A percentile compares a stretch with the other conserved stretches of the same genome.
These are phyloP conservation scores for Asclepias syriaca DNA, from an alignment of 257 asterid species.

Conservation along the genomic window DNA sequence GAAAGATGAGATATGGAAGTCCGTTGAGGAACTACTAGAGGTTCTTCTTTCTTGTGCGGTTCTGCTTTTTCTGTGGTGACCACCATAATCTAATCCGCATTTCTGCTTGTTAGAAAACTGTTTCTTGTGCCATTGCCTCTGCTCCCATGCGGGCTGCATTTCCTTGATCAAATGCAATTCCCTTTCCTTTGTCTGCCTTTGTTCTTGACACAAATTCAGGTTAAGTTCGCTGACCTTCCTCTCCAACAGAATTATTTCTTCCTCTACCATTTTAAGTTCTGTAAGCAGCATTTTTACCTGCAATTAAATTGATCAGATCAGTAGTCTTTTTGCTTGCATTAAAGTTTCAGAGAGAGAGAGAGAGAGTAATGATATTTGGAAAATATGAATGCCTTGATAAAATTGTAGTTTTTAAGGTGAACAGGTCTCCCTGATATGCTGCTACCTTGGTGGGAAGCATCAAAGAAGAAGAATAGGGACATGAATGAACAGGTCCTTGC, in stretches of 20 bases:
- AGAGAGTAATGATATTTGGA: not conserved
- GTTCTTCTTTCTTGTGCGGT: constrained; percentile 48
- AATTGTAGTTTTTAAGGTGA: not conserved
- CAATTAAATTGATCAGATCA: constrained; percentile 12
- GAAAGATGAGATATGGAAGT: constrained; percentile 34
- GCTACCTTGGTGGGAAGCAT: constrained; percentile 47
- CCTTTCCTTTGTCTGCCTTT: constrained; percentile 41
- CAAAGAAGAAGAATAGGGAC: constrained; percentile 44
- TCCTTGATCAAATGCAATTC: constrained; percentile 39
- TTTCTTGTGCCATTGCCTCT: constrained; percentile 17
- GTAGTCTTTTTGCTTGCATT: not conserved
- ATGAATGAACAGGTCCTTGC: constrained; percentile 63
- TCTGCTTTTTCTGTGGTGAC: constrained; percentile 30
- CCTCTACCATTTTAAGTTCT: constrained; percentile 57
- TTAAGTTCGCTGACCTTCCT: constrained; percentile 52
- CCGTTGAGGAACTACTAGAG: constrained; percentile 51
- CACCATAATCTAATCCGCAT: constrained; percentile 29
- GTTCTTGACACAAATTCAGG: constrained; percentile 40
- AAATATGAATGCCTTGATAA: not conserved
- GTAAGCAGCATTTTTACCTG: constrained; percentile 76
- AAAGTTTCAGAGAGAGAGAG: not conserved
- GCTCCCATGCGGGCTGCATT: constrained; percentile 34
- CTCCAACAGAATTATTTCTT: constrained; percentile 73
- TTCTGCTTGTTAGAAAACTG: constrained; percentile 30
- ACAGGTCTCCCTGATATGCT: not conserved